Percentiles rank a stretch among this genome's conserved stretches.
Evolutionary conservation across 129 eudicot species (phyloP).

Genomic region (Lactuca sativa): DNA sequence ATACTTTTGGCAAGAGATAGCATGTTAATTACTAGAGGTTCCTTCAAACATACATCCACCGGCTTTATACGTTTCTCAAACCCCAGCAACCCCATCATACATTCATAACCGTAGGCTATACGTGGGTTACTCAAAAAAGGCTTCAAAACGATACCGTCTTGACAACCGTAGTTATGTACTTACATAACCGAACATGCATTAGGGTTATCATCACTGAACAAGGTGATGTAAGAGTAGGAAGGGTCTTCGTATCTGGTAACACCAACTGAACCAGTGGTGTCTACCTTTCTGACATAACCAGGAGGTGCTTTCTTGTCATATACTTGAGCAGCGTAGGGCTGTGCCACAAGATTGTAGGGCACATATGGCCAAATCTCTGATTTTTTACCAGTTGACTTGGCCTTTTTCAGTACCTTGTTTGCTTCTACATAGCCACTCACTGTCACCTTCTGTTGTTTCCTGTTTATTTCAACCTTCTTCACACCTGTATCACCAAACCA

Average conservation of each 20-base stretch:
- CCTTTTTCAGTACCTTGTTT: slow-evolving; percentile 73
- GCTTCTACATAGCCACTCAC: slow-evolving; percentile 73
- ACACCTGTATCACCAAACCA: slow-evolving; percentile 45
- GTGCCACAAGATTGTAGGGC: slow-evolving; percentile 76
- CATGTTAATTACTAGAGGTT: too few relatives aligned
- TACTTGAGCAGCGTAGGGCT: slow-evolving; percentile 67
- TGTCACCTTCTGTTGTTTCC: slow-evolving; percentile 79
- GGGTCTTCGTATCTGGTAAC: slow-evolving; percentile 56
- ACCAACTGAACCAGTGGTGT: slow-evolving; percentile 39
- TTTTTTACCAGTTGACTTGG: slow-evolving; percentile 82
- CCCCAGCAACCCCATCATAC: too few relatives aligned
- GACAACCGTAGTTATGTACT: neutral
- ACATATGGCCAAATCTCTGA: slow-evolving; percentile 92
- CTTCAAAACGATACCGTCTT: neutral
- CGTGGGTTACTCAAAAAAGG: neutral
- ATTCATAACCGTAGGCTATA: too few relatives aligned
- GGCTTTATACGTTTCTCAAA: too few relatives aligned
- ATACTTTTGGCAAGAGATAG: too few relatives aligned
- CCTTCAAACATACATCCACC: too few relatives aligned
- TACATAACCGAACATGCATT: slow-evolving; percentile 87
- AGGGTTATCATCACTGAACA: slow-evolving; percentile 88
- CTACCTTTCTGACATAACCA: slow-evolving; percentile 74
- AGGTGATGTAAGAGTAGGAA: slow-evolving; percentile 61
- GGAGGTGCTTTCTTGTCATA: slow-evolving; percentile 92
- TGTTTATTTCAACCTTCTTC: slow-evolving; percentile 75